Evolutionary conservation across 306 rosid genomes (phyloP), one percentile per base, ranked within the genome.

Genomic region (Trifolium repens): DNA sequence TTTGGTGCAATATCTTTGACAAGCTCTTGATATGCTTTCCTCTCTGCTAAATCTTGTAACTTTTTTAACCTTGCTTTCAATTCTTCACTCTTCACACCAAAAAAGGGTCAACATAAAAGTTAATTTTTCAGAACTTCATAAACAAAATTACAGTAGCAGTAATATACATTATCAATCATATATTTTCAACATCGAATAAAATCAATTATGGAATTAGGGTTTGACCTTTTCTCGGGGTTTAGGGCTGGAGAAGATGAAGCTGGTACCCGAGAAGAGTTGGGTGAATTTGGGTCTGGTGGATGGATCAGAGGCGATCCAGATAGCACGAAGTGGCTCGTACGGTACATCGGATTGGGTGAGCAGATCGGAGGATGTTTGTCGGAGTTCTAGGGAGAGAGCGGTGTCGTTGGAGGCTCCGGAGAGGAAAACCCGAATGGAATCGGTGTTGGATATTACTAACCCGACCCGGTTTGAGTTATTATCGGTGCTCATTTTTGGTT

Each of bases 221-320:
- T 43, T 26, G n/a, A 93, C 96, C 96, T 93, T 93, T 82, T 88
- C 85, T 79, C 96, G 88, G 44, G 94, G 94, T 73, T 87, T 87
- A 67, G 97, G 98, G 82, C 91, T 86, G 54, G 86, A 50, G 78
- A 91, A 80, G 76, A 89, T 54, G 40, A 93, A 80, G 7, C 50
- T 69, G 8, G 91, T 75, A 24, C 94, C 90, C 7, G 86, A 75
- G 19, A 89, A 78, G 68, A 93, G 91, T 26, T 62, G 79, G 59
- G 71, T 70, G 77, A 88, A 81, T 1, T 78, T 69, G 67, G 90
- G 97, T 54, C 92, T 78, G 4, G 75, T 24, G 0, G 87, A 73
- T 26, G 85, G 80, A 17, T 57, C 69, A 15, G 88, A 82, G 26
- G 92, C 83, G 11, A 80, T 74, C 98, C 91, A 93, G 35, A 91